phyloP scores from a whole-genome alignment of 306 rosid species.

The Begonia fuchsioides region DNA sequence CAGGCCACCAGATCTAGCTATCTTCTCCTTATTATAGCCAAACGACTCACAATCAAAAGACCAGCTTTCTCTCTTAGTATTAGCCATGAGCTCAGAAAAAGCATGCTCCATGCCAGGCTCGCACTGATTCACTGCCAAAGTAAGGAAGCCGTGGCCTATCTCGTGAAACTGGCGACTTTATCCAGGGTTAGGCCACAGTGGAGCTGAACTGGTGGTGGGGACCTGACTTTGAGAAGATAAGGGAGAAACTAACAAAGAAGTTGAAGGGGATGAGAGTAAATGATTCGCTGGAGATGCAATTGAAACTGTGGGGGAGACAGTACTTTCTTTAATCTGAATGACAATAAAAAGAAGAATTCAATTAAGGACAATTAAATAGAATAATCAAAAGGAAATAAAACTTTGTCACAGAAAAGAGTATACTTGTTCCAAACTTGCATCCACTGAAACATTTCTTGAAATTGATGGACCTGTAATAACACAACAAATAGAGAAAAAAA shows the following conservation, averaged over 20 bases:
- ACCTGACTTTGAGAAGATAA: slow-evolving; percentile 27
- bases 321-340: too few species aligned
- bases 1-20: too few species aligned
- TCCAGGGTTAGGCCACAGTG: too few species aligned
- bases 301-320: background rate
- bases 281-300: slow-evolving; percentile 2
- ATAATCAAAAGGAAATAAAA: too few species aligned
- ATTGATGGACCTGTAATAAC: slow-evolving; percentile 47
- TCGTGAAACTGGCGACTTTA: too few species aligned
- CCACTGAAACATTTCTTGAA: slow-evolving; percentile 53
- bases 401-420: slow-evolving; percentile 2
- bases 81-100: slow-evolving; percentile 86
- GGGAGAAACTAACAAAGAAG: slow-evolving; percentile 17
- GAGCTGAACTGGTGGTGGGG: slow-evolving; percentile 68
- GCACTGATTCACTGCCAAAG: slow-evolving; percentile 63
- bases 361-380: too few species aligned
- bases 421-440: slow-evolving; percentile 64
- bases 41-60: too few species aligned
- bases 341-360: too few species aligned
- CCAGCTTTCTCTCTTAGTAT: slow-evolving; percentile 80
- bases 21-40: slow-evolving; percentile 48
- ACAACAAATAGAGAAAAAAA: too few species aligned
- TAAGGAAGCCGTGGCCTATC: slow-evolving; percentile 64
- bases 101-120: slow-evolving; percentile 68
- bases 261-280: slow-evolving; percentile 47